Base-by-base conservation (phyloP, 2,329 filamentous ascomycete species). In the Fusarium annulatum region DNA sequence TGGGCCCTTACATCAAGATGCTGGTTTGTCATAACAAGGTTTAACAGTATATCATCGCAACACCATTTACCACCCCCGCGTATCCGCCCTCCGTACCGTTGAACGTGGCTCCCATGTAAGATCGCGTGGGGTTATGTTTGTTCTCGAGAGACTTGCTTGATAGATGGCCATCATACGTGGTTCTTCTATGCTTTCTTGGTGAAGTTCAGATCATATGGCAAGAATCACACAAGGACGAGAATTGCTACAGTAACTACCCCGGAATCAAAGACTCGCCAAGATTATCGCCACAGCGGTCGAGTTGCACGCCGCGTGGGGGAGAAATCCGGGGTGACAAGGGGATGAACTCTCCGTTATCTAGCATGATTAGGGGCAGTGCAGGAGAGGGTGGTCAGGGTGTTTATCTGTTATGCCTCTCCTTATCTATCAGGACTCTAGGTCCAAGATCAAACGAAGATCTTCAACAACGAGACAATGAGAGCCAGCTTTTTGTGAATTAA, bases 361-460 rank as follows among this genome's bases (percentile, higher is more conserved):
- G 66, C n/a, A 43, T 55, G 45, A 58, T 53, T 66, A 51, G 46
- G 38, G 52, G 59, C 38, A 33, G 38, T 59, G 41, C 41, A 38
- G 39, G 41, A 51, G 52, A 61, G 38, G 60, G 56, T 55, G 57
- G 66, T 62, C 61, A 59, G 70, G 59, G 55, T 55, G 48, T 67
- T 73, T 73, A 73, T 73, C 70, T 73, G 46, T 62, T 53, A 66
- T 65, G 57, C 43, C 33, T 52, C 70, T 36, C 55, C 64, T 65
- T 61, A 72, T 53, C 69, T 72, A 51, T 42, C 48, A 28, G n/a
- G 19, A 45, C 18, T 42, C 28, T 61, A 11, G 11, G 34, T 43
- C 33, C 43, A 21, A 30, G 36, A 61, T 23, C 52, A 49, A 55
- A n/a, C 6, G 34, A 15, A 61, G 18, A 5, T 36, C 26, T 26